Conservation (phyloP, 331 rosid species). For the Erythrophleum ivorense region DNA sequence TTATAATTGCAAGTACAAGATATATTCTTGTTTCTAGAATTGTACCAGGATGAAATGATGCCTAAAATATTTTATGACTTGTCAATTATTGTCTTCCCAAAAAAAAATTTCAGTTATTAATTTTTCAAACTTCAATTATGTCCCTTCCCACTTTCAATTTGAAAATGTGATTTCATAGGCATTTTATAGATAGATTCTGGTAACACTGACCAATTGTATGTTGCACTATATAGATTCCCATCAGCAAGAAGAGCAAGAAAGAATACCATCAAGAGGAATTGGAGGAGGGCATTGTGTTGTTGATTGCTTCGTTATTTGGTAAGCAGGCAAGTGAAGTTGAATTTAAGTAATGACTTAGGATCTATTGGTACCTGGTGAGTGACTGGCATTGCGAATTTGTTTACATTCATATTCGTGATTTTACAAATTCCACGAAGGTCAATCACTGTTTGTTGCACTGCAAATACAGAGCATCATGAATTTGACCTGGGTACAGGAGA, state of each 20-base stretch:
- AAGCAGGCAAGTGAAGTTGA: slow-evolving; percentile 72
- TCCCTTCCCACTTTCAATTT: not conserved
- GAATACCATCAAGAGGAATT: slow-evolving; percentile 89
- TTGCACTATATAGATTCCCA: slow-evolving; percentile 60
- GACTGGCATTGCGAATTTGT: not conserved
- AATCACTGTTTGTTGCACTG: slow-evolving; percentile 21
- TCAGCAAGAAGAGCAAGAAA: slow-evolving; percentile 81
- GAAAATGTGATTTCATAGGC: slow-evolving; percentile 15
- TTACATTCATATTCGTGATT: not conserved
- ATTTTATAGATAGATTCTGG: not conserved
- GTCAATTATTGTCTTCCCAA: not conserved
- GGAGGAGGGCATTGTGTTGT: slow-evolving; percentile 86
- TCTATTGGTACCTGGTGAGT: slow-evolving; percentile 12
- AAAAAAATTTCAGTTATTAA: not conserved
- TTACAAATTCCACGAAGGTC: not conserved
- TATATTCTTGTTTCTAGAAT: not conserved
- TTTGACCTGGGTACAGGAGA: slow-evolving; percentile 3
- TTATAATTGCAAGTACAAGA: not conserved
- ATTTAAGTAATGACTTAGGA: slow-evolving; percentile 39
- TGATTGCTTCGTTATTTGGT: slow-evolving; percentile 93
- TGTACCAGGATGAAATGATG: not conserved
- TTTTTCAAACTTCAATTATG: not conserved
- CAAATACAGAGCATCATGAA: not conserved
- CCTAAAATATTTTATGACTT: not conserved
- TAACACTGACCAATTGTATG: slow-evolving; percentile 23